Base-by-base conservation (phyloP, 805 yeast species). In the Tetrapisispora iriomotensis region DNA sequence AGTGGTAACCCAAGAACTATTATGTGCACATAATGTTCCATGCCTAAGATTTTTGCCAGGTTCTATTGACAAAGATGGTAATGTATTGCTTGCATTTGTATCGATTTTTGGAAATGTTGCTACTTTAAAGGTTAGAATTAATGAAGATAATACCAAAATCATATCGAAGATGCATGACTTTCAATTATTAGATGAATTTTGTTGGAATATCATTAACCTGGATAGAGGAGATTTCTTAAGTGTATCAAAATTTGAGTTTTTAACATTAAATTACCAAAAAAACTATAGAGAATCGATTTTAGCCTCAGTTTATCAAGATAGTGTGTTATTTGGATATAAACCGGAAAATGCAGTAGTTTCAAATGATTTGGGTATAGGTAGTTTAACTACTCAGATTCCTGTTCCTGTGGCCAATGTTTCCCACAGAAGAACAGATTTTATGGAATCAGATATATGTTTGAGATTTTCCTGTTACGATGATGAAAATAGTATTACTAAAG, bases 331-430 rank as follows among this genome's bases (percentile, higher is more conserved):
- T 8, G 46, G 40, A 3, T 39, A 36, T 14, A 39, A 42, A 8
- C 49, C 54, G 7, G 39, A 47, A 15, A 45, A 40, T 24, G 25
- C 36, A 2, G 34, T 36, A 21, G 30, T 39, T 10, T 55, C 60
- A 2, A 47, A 46, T 17, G 38, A 48, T 13, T 44, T 48, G n/a
- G 60, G 60, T 1, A 45, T 53, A 10, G 60, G 60, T 8, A 37
- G 51, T 6, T 18, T 47, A 17, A 46, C 54, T 2, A 52, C 57
- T 2, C 56, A 50, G 37, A 46, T 54, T n/a, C 47, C 50, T 10
- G 58, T 55, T 12, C 60, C 60, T 9, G 42, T 42, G 2, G 35
- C 51, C 6, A 39, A 45, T n/a, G 24, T 52, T n/a, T 14, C 34
- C 3, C 42, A 46, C 36, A 38, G 45, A 13, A 44, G 37, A 26